Conservation (phyloP, 2,329 filamentous ascomycete genomes). For the Curvularia eragrostidis region DNA sequence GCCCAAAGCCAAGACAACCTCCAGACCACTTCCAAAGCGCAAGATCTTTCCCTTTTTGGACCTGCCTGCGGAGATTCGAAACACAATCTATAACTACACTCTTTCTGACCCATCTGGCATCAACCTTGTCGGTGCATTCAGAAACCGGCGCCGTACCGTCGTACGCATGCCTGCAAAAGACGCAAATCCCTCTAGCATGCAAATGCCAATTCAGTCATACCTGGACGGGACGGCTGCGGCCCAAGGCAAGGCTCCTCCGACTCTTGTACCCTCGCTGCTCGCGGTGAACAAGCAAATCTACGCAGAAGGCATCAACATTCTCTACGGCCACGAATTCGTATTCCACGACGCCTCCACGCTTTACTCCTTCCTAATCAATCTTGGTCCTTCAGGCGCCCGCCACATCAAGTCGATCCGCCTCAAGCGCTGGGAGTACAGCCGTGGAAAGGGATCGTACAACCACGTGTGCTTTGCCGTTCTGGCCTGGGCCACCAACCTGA, state of each 20-base stretch:
- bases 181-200: background rate
- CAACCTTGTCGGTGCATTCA: conserved; percentile 31
- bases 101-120: conserved; percentile 38
- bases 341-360: conserved; percentile 38
- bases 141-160: conserved; percentile 40
- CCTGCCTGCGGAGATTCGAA: conserved; percentile 45
- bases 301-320: conserved; percentile 31
- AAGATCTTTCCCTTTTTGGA: conserved; percentile 46
- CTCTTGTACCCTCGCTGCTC: conserved; percentile 37
- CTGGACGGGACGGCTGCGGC: background rate
- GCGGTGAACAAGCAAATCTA: conserved; percentile 41
- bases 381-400: conserved; percentile 33
- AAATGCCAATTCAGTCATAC: background rate
- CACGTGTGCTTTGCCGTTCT: conserved; percentile 44
- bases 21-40: conserved; percentile 36
- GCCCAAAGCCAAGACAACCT: conserved; percentile 20
- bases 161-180: conserved; percentile 24
- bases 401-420: conserved; percentile 38
- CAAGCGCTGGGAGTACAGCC: conserved; percentile 30
- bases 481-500: conserved; percentile 37
- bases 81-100: conserved; percentile 42
- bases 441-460: conserved; percentile 42
- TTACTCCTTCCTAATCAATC: conserved; percentile 43
- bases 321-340: conserved; percentile 42
- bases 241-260: background rate